phyloP scores from a whole-genome alignment of 805 yeast species.

The Candida endomychidarum region DNA sequence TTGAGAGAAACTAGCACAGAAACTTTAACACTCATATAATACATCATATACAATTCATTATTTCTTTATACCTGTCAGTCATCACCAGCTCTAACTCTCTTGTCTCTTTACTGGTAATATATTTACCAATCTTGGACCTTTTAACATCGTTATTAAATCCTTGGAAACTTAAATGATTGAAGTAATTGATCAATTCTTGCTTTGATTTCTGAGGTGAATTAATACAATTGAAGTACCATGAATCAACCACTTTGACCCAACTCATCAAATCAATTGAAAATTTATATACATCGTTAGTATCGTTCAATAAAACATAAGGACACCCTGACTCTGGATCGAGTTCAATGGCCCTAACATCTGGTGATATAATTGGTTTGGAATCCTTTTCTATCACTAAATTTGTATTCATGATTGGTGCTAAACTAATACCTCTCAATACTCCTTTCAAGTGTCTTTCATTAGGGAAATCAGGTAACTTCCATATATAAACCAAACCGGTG shows the following conservation, averaged over 20 bases:
- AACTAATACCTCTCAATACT: constrained; percentile 44
- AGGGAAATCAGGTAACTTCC: constrained; percentile 40
- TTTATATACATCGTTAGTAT: constrained; percentile 35
- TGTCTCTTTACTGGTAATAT: constrained; percentile 12
- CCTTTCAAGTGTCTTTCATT: constrained; percentile 22
- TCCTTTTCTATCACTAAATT: constrained; percentile 16
- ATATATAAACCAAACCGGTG: constrained; percentile 50
- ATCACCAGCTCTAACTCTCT: constrained; percentile 17
- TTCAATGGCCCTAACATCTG: constrained; percentile 27
- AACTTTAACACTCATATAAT: neutral
- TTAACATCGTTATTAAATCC: constrained; percentile 17
- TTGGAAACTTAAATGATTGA: constrained; percentile 10
- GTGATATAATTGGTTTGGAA: constrained; percentile 12
- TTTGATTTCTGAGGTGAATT: neutral
- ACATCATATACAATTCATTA: constrained; percentile 4
- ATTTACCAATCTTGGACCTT: constrained; percentile 14
- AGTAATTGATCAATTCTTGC: constrained; percentile 8
- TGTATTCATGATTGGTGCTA: constrained; percentile 53
- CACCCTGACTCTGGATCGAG: constrained; percentile 36
- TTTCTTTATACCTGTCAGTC: constrained; percentile 14
- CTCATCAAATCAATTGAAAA: constrained; percentile 41
- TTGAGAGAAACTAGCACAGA: neutral
- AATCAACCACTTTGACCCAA: constrained; percentile 52
- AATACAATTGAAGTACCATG: constrained; percentile 33
- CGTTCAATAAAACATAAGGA: constrained; percentile 42